Base-by-base conservation (phyloP, 140 eudicot species). In the Artemisia princeps region DNA sequence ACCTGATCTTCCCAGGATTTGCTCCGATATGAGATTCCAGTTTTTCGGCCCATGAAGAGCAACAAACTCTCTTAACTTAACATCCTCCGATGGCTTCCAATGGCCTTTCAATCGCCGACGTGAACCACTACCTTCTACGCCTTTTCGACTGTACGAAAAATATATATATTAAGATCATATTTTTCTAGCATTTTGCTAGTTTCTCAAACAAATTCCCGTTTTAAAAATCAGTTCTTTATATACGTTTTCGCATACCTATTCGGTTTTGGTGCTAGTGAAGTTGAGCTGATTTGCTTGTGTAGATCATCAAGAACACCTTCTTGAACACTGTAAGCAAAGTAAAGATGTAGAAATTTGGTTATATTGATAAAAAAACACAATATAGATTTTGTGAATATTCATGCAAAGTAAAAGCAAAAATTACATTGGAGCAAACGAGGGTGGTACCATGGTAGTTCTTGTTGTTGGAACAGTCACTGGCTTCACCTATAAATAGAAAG, bases 51-150 rank as follows among this genome's bases (percentile, higher is more conserved):
- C 23, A 20, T 20, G 23, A 20, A 20, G 23, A 20, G 23, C 23
- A 20, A 20, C 23, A 20, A 20, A 20, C 23, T 20, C 23, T 20
- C 23, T 20, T 20, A 20, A 20, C 23, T 20, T 20, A 20, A 20
- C 23, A 20, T 20, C 23, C 23, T 20, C 96, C 24, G 82, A 86
- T 17, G 90, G 86, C 46, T 90, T 83, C 94, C 96, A 88, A 65
- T 88, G 96, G 15, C 96, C 90, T 74, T 85, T 88, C n/a, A 45
- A 14, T 28, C 11, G 15, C 55, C 57, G 55, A 12, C 49, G 48
- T 46, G 74, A 57, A 69, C 46, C 56, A 56, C 45, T 16, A 55
- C 28, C 66, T 45, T 45, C 46, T 10, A 19, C 54, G 13, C 19
- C 63, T 16, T 14, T 55, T 14, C 37, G 6, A 53, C 72, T 67